Percentiles rank a stretch among this genome's conserved stretches.
Evolutionary conservation across 805 yeast species (phyloP).

Genomic region (Groenewaldozyma salmanticensis): DNA sequence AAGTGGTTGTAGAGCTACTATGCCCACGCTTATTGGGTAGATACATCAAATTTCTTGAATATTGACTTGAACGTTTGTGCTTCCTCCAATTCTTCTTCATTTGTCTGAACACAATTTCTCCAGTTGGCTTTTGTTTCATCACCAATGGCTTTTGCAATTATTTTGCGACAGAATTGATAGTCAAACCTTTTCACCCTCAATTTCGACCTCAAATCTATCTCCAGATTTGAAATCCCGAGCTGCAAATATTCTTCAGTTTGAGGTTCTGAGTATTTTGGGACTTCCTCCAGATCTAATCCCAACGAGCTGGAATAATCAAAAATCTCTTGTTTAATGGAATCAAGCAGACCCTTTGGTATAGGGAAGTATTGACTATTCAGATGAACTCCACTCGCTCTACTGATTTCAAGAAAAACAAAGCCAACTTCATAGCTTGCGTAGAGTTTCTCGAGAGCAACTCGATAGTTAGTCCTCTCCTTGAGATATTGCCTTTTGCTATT

Average conservation of each 20-base stretch:
- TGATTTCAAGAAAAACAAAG: constrained; percentile 62
- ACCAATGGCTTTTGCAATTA: constrained; percentile 53
- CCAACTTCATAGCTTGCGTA: constrained; percentile 35
- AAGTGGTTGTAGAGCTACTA: no score
- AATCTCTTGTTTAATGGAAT: constrained; percentile 29
- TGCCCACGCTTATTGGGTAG: no score
- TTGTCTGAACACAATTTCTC: constrained; percentile 65
- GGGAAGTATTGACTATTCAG: constrained; percentile 73
- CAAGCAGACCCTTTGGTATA: constrained; percentile 37
- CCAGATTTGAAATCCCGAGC: constrained; percentile 17
- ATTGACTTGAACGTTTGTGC: constrained; percentile 50
- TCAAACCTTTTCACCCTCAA: constrained; percentile 37
- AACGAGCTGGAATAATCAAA: constrained; percentile 5
- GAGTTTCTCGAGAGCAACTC: constrained; percentile 41
- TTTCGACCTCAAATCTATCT: constrained; percentile 9
- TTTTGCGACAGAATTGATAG: constrained; percentile 76
- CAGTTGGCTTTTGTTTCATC: constrained; percentile 57
- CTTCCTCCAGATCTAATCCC: constrained; percentile 6
- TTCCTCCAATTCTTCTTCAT: constrained; percentile 52
- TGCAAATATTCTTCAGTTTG: constrained; percentile 23
- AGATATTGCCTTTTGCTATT: constrained; percentile 22
- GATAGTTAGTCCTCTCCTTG: constrained; percentile 39
- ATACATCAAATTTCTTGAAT: constrained; percentile 47
- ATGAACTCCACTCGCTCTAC: constrained; percentile 56
- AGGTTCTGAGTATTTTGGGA: constrained; percentile 6